Evolutionary conservation across 768 basidiomycete genomes (phyloP), one percentile per base, ranked within the genome.

Genomic region (Dentipellis fragilis): DNA sequence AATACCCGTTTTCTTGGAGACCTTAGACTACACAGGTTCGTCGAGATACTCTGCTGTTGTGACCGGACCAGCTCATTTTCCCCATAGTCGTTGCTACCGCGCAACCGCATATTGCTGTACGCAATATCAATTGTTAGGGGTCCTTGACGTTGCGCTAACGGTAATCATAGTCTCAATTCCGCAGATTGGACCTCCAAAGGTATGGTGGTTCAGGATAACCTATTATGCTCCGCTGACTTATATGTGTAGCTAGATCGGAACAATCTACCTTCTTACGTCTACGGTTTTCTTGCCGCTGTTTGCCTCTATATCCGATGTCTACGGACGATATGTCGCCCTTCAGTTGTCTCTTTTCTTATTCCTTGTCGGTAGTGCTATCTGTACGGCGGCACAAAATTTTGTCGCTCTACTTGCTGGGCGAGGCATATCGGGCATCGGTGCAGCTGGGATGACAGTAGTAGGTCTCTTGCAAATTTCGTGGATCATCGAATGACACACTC

Each of bases 231-330:
- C 48, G 38, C 37, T 16, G 29, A 52, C 46, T 19, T 48, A 11
- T 17, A 42, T n/a, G n/a, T 16, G 17, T 8, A 74, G 78, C 54
- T 78, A 73, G 56, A 73, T 80, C 17, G 78, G 79, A 42, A 80
- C 79, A 1, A 61, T 72, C 2, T 80, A 80, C 54, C 64, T 80
- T 21, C 67, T 80, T 14, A 72, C 79, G 0, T 76, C 76, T 16
- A 78, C 79, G 3, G 75, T 79, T 49, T 80, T 80, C 63, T 66
- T 80, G 9, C 78, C 78, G 5, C 60, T 80, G 8, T 80, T 76
- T 46, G 78, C 75, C 0, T 74, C 74, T 7, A 56, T 80, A 7
- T 72, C 77, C 10, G 78, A 80, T 58, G 68, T 79, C 19, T 77
- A 73, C 65, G 79, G 79, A 9, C 73, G 79, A 1, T 72, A 80